A percentile compares a stretch with the other conserved stretches of the same genome.
These are phyloP conservation scores for Russula ochroleuca DNA, from an alignment of 768 basidiomycete species.

Conservation along the genomic window DNA sequence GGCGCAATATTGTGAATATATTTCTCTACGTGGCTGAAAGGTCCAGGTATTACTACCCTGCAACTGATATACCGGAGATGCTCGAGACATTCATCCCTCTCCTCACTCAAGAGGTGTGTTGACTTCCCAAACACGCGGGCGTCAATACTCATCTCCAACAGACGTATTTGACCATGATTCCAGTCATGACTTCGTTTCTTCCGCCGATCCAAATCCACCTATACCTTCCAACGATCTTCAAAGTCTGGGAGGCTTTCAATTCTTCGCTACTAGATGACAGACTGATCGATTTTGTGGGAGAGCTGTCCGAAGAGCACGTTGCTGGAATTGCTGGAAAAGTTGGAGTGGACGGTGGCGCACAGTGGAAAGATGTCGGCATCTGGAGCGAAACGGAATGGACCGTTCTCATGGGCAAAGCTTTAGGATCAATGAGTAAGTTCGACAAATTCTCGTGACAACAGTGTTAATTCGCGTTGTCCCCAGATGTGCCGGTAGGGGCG, in stretches of 20 bases:
- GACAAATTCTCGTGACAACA: neutral
- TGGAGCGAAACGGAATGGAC: constrained; percentile 84
- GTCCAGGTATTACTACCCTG: constrained; percentile 65
- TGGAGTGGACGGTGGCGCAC: constrained; percentile 52
- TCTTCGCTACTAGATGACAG: constrained; percentile 71
- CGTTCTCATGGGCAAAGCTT: constrained; percentile 73
- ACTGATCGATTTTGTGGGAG: constrained; percentile 64
- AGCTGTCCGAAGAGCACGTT: constrained; percentile 67
- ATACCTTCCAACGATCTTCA: constrained; percentile 70
- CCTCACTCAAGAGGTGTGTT: constrained; percentile 63
- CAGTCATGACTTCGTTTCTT: constrained; percentile 72
- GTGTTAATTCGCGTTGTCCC: constrained; percentile 11
- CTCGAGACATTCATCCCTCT: constrained; percentile 65
- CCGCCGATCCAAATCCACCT: constrained; percentile 61
- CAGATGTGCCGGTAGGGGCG: constrained; percentile 70
- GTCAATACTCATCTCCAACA: constrained; percentile 31
- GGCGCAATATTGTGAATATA: constrained; percentile 64
- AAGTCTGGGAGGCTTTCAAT: constrained; percentile 75
- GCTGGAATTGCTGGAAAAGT: constrained; percentile 50
- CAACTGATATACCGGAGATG: constrained; percentile 64
- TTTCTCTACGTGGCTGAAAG: constrained; percentile 69
- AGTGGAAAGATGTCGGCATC: constrained; percentile 84
- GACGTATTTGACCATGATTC: constrained; percentile 67
- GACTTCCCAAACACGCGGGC: neutral
- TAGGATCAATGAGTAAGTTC: constrained; percentile 70